Percentiles rank a stretch among this genome's conserved stretches.
These are phyloP conservation scores for Microbotryum violaceum DNA, from an alignment of 1,284 basidiomycete species.

Conservation along the genomic window DNA sequence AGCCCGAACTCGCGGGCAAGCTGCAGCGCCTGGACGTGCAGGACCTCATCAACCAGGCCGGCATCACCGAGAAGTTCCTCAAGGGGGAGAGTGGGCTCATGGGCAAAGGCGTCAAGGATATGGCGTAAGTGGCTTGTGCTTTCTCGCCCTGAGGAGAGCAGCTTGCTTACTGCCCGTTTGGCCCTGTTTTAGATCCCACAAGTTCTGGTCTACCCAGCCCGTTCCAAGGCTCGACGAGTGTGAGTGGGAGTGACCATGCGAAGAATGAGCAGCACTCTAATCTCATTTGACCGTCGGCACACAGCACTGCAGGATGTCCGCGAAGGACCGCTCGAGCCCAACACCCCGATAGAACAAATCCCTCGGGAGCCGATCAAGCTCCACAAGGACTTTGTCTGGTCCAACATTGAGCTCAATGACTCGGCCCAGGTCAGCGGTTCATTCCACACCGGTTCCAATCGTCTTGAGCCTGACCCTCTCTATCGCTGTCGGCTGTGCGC, in stretches of 20 bases:
- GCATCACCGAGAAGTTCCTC: conserved; percentile 23
- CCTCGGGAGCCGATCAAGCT: conserved; percentile 79
- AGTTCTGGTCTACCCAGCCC: conserved; percentile 96
- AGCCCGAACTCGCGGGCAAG: conserved; percentile 13
- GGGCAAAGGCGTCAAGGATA: conserved; percentile 29
- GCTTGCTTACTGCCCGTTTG: background rate
- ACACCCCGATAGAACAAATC: conserved; percentile 67
- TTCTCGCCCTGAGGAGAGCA: background rate
- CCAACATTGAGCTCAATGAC: conserved; percentile 69
- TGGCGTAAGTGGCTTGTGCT: conserved; percentile 10
- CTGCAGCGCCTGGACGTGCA: conserved; percentile 12
- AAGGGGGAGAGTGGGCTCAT: conserved; percentile 26
- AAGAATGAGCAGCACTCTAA: too few relatives aligned
- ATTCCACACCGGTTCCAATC: background rate
- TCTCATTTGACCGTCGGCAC: conserved; percentile 31
- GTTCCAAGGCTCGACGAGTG: conserved; percentile 70
- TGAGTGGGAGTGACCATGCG: background rate
- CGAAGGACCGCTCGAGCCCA: conserved; percentile 85
- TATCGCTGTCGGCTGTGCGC: background rate
- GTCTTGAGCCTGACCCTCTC: background rate
- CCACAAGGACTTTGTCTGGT: conserved; percentile 92
- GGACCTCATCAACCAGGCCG: conserved; percentile 15
- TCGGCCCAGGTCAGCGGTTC: conserved; percentile 54
- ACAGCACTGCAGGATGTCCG: conserved; percentile 47
- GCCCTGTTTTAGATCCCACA: conserved; percentile 48